Percentiles rank a stretch among this genome's conserved stretches.
These are phyloP conservation scores for Tulasnella sp. DNA, from an alignment of 768 basidiomycete species.

Conservation along the genomic window DNA sequence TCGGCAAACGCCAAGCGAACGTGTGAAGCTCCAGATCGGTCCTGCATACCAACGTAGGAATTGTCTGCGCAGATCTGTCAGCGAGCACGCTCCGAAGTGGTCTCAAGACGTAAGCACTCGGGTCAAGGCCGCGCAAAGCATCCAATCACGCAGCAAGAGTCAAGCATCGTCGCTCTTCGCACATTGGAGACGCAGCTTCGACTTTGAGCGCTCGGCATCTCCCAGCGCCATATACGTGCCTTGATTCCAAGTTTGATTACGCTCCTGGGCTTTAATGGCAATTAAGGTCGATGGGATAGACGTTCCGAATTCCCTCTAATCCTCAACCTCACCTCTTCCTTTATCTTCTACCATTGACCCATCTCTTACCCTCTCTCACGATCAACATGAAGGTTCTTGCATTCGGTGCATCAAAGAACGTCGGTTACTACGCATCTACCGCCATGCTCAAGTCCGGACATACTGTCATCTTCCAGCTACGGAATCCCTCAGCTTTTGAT, in stretches of 20 bases:
- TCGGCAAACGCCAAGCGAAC: not conserved
- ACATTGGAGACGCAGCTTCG: not conserved
- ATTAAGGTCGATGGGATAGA: not conserved
- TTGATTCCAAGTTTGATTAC: not conserved
- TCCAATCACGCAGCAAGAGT: not conserved
- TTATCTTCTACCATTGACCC: not conserved
- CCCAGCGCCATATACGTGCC: not conserved
- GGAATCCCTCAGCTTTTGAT: conserved; percentile 47
- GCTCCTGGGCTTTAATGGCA: not conserved
- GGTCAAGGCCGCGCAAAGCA: not conserved
- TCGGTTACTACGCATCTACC: not conserved
- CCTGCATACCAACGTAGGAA: not conserved
- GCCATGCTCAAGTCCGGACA: conserved; percentile 1
- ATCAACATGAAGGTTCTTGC: not conserved
- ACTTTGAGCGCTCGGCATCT: not conserved
- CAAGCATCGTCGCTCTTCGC: not conserved
- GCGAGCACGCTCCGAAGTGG: not conserved
- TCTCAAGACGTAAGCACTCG: not conserved
- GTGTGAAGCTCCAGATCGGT: not conserved
- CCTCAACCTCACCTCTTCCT: not conserved
- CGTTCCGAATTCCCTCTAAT: not conserved
- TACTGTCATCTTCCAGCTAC: conserved; percentile 31
- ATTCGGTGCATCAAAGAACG: conserved; percentile 6
- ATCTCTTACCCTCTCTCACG: not conserved
- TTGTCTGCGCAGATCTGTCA: not conserved